These are phyloP conservation scores for Phaseolus coccineus DNA, from an alignment of 331 rosid species.

Conservation along the genomic window DNA sequence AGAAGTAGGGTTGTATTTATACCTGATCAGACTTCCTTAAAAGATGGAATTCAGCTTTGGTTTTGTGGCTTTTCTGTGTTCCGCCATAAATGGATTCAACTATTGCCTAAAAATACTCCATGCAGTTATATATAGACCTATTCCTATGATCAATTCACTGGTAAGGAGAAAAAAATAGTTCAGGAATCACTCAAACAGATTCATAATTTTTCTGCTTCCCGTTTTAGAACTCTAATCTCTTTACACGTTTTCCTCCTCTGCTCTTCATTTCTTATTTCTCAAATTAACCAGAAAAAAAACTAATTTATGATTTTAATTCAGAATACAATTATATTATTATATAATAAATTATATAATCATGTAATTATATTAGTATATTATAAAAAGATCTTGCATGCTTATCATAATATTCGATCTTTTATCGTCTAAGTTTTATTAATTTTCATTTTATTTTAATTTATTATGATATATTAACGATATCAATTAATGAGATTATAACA, in stretches of 20 bases:
- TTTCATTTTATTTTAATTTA: too few relatives aligned
- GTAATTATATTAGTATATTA: too few relatives aligned
- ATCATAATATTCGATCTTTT: too few relatives aligned
- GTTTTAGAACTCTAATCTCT: neutral
- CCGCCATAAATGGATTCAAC: neutral
- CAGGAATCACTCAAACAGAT: neutral
- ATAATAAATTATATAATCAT: too few relatives aligned
- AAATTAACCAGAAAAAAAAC: neutral
- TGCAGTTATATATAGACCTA: neutral
- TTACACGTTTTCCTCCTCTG: neutral
- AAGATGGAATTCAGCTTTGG: neutral
- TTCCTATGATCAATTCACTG: neutral
- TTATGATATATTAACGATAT: too few relatives aligned
- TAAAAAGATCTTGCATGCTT: too few relatives aligned
- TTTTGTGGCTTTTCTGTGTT: neutral
- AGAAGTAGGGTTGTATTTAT: slow-evolving; percentile 1
- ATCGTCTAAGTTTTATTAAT: too few relatives aligned
- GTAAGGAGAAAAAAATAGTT: neutral
- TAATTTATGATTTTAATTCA: too few relatives aligned
- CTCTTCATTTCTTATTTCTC: neutral
- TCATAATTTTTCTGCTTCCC: neutral
- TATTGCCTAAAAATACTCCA: neutral
- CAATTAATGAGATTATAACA: too few relatives aligned
- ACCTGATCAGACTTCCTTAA: neutral
- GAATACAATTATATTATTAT: too few relatives aligned